Evolutionary conservation across 805 yeast genomes (phyloP).

Genomic region (Candida taoyuanica): DNA sequence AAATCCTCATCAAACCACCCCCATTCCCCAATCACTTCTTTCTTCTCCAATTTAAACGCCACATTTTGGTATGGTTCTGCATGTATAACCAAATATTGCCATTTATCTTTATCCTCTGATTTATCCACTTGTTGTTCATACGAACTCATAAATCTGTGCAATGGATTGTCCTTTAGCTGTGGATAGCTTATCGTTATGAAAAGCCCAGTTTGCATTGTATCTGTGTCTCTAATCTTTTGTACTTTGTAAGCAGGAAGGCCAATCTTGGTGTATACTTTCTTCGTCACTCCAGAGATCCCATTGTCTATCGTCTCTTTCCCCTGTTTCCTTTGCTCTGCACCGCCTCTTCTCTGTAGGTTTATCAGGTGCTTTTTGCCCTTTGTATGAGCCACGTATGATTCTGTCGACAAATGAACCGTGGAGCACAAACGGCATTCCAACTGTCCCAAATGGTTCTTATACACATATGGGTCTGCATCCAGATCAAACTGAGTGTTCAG

Average conservation of each 20-base stretch:
- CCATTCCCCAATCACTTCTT: constrained; percentile 47
- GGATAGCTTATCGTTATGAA: constrained; percentile 57
- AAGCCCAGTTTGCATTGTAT: constrained; percentile 56
- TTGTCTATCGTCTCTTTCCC: background rate
- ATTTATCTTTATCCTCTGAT: constrained; percentile 37
- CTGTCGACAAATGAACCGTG: constrained; percentile 76
- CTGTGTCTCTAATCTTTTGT: constrained; percentile 62
- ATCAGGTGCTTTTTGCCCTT: constrained; percentile 80
- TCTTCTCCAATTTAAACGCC: constrained; percentile 67
- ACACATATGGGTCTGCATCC: constrained; percentile 76
- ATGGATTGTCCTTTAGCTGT: constrained; percentile 47
- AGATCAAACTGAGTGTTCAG: constrained; percentile 55
- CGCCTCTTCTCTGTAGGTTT: constrained; percentile 59
- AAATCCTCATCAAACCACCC: constrained; percentile 71
- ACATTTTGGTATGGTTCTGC: constrained; percentile 88
- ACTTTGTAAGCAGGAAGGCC: constrained; percentile 73
- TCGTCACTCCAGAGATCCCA: constrained; percentile 24
- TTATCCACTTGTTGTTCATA: constrained; percentile 60
- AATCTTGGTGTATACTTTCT: constrained; percentile 32
- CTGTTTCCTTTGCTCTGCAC: constrained; percentile 20
- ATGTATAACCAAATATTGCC: constrained; percentile 72
- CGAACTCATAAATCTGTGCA: constrained; percentile 71
- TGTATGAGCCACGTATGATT: constrained; percentile 78
- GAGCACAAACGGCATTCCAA: constrained; percentile 81
- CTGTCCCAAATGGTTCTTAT: constrained; percentile 76